These are phyloP conservation scores for Diaporthe humulicola DNA, from an alignment of 2,329 filamentous ascomycete species.

Conservation along the genomic window DNA sequence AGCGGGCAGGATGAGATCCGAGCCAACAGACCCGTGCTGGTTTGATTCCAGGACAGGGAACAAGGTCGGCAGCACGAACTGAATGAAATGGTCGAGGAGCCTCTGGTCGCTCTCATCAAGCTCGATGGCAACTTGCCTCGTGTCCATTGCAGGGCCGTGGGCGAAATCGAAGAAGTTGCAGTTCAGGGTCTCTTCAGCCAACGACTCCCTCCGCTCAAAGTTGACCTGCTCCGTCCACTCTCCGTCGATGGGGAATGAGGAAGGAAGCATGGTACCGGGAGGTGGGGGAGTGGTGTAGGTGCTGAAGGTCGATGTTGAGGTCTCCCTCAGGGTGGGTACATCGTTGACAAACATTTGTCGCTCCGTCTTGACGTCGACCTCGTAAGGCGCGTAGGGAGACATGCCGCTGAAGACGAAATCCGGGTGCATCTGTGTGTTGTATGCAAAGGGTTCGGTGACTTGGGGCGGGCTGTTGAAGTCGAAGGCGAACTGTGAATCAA, in stretches of 20 bases:
- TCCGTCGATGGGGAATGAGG: slow-evolving; percentile 68
- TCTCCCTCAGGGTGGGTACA: slow-evolving; percentile 86
- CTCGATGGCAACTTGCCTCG: slow-evolving; percentile 80
- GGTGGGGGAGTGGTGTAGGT: slow-evolving; percentile 87
- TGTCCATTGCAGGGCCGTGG: slow-evolving; percentile 73
- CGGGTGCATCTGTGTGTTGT: slow-evolving; percentile 73
- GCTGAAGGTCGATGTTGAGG: slow-evolving; percentile 91
- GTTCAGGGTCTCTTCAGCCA: slow-evolving; percentile 75
- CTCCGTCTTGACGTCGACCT: slow-evolving; percentile 96
- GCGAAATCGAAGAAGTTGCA: slow-evolving; percentile 88
- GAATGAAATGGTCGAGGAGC: slow-evolving; percentile 90
- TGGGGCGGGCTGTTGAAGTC: slow-evolving; percentile 76
- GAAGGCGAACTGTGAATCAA: slow-evolving; percentile 86
- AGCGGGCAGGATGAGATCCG: slow-evolving; percentile 87
- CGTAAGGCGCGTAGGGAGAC: slow-evolving; percentile 75
- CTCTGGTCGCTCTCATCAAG: slow-evolving; percentile 90
- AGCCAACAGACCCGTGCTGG: slow-evolving; percentile 84
- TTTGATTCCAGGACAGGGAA: slow-evolving; percentile 94
- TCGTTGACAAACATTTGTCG: slow-evolving; percentile 94
- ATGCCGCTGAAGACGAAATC: slow-evolving; percentile 72
- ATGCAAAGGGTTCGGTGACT: slow-evolving; percentile 69
- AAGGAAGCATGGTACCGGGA: slow-evolving; percentile 73
- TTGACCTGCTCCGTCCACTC: slow-evolving; percentile 82
- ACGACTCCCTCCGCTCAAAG: slow-evolving; percentile 76
- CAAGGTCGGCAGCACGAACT: slow-evolving; percentile 87